Base-by-base conservation (phyloP, 495 filamentous ascomycete genomes). In the Xylaria sp. region DNA sequence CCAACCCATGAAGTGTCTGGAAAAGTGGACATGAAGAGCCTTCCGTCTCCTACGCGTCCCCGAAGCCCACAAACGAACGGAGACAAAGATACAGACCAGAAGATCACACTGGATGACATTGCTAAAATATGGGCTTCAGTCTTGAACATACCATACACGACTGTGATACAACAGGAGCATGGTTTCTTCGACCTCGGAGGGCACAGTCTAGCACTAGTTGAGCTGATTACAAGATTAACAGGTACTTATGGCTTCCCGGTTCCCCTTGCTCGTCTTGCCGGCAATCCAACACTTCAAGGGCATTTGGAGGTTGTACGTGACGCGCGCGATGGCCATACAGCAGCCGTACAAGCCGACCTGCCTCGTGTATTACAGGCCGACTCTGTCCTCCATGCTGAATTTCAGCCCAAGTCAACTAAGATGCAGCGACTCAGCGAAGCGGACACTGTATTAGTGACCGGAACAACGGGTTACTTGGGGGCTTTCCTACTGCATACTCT, bases 181-280 rank as follows among this genome's bases (percentile, higher is more conserved):
- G 88, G 88, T 71, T 92, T 91, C 78, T 92, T 92, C 73, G 89
- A 91, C 71, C 76, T 91, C 5, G 90, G 90, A n/a, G 90, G 90
- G 1, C 90, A 92, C 77, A 90, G 88, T 12, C 78, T 92, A 71
- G 88, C 88, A n/a, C 82, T 92, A 43, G 90, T 89, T 0, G 89
- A 90, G 59, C 84, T 91, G 19, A 85, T 89, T 24, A 87, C 86
- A 4, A 84, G 84, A 62, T 70, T 91, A 3, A 87, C 88, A 0
- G 82, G 83, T 57, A 82, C 82, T 9, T 90, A 89, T 73, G 90
- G 89, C 19, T 89, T 92, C 75, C 83, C 86, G 12, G 82, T 92
- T 3, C 85, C 88, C 7, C 85, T 92, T 46, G 86, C 85, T 58
- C 86, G 86, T 50, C 86, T 92, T 44, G 90, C 88, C 3, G 89